Base-by-base conservation (phyloP, 1,284 basidiomycete species). In the Tilletia indica region DNA sequence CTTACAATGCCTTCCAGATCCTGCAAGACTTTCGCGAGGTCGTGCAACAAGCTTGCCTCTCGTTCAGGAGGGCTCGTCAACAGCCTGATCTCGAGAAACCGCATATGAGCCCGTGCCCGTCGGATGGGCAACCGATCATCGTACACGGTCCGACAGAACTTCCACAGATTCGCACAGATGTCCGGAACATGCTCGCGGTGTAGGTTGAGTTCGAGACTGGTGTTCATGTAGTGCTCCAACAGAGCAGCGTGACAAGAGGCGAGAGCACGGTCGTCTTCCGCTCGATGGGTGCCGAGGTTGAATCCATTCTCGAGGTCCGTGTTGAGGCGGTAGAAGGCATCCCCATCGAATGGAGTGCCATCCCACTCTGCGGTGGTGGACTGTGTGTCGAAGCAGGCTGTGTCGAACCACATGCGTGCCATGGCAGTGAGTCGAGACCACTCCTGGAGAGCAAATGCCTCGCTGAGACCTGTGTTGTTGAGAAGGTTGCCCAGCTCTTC, bases 41-140 rank as follows among this genome's bases (percentile, higher is more conserved):
- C 56, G 14, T 64, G 19, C n/a, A 54, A 31, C 21, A 70, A 38
- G 4, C 39, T 21, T 9, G 8, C 42, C 42, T 36, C 14, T 11
- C 21, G 21, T 11, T 16, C 31, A 42, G 25, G 75, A 67, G 51
- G 75, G 73, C 14, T 72, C 66, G 12, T 68, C 21, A 16, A 73
- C 73, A 21, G 76, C 74, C 36, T 34, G 14, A 39, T 64, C n/a
- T 64, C 34, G 3, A 64, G 14, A 19, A 11, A 34, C 8, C 36
- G 36, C 31, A 64, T 25, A 14, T 16, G 34, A 3, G 39, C 19
- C 2, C 61, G 61, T 16, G 61, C 61, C 61, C n/a, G 8, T 42
- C 61, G 34, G n/a, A 64, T 39, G 61, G 61, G 21, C 36, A 34
- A 11, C 34, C 6, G 2, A 19, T 36, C 19, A 19, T 9, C 19